phyloP scores from a whole-genome alignment of 108 stramenopile genomes.

The Cyclotella choctawhatcheeana region DNA sequence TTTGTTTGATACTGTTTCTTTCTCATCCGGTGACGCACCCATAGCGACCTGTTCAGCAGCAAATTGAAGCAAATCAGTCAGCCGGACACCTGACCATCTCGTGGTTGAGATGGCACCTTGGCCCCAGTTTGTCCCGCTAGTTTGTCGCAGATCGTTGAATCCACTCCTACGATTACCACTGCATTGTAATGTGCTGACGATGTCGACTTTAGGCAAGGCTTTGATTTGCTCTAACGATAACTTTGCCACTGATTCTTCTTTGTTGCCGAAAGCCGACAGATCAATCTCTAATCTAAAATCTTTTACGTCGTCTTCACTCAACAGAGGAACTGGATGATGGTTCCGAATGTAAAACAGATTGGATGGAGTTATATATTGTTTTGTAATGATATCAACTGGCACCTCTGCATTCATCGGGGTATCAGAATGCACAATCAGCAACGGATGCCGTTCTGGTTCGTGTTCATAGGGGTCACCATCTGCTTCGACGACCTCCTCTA shows the following conservation, averaged over 20 bases:
- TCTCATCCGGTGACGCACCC: constrained; percentile 62
- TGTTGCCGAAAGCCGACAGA: constrained; percentile 41
- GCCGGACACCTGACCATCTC: constrained; percentile 91
- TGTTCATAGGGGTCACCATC: constrained; percentile 73
- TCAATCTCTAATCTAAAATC: constrained; percentile 71
- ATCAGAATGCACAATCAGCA: constrained; percentile 74
- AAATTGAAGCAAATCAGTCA: constrained; percentile 83
- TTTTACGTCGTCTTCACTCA: constrained; percentile 70
- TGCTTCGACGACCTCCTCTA: constrained; percentile 62
- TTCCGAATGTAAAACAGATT: constrained; percentile 85
- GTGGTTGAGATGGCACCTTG: constrained; percentile 94
- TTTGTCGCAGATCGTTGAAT: constrained; percentile 79
- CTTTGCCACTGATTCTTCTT: constrained; percentile 20
- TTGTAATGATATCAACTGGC: constrained; percentile 62
- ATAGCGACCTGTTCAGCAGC: constrained; percentile 53
- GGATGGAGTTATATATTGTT: constrained; percentile 71
- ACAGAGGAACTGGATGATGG: constrained; percentile 87
- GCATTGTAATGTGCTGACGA: constrained; percentile 94
- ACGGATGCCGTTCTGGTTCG: constrained; percentile 71
- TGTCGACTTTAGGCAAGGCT: constrained; percentile 67
- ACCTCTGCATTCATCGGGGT: constrained; percentile 88
- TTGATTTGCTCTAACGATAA: constrained; percentile 76
- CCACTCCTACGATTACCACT: constrained; percentile 95
- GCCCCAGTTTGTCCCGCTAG: constrained; percentile 91
- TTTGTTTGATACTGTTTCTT: constrained; percentile 51